Evolutionary conservation across 345 rosid genomes (phyloP).

Genomic region (Populus nigra): DNA sequence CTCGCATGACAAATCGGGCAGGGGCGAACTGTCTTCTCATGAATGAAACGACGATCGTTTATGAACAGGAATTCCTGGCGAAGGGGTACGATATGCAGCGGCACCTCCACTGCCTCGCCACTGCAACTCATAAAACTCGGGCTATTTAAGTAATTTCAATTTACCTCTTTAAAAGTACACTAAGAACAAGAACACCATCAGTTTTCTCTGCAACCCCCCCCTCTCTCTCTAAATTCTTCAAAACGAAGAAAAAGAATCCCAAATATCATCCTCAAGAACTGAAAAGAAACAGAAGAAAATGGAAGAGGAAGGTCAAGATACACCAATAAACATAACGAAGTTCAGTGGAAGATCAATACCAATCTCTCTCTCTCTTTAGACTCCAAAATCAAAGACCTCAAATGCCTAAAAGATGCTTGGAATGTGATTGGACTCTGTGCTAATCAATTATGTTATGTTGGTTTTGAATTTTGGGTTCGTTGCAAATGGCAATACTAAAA

Average conservation of each 20-base stretch:
- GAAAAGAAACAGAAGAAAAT: not conserved
- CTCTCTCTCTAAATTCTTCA: not conserved
- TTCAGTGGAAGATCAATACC: conserved; percentile 69
- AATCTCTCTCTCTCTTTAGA: conserved; percentile 42
- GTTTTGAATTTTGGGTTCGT: conserved; percentile 1
- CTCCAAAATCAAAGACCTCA: conserved; percentile 52
- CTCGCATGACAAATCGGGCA: no score
- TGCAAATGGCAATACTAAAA: conserved; percentile 49
- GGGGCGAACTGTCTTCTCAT: no score
- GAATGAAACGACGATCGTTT: no score
- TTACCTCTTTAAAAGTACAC: no score
- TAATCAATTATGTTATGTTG: not conserved
- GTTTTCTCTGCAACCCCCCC: not conserved
- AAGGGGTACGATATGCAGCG: no score
- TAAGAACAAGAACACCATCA: no score
- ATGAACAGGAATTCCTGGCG: no score
- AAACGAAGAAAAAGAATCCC: not conserved
- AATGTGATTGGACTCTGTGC: no score
- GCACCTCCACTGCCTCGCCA: no score
- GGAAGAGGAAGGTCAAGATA: not conserved
- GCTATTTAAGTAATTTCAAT: no score
- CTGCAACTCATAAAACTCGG: no score
- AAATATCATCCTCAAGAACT: not conserved
- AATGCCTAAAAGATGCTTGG: conserved; percentile 28
- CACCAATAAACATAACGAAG: conserved; percentile 46